These are phyloP conservation scores for Lentinula guzmanii DNA, from an alignment of 768 basidiomycete species.

Conservation along the genomic window DNA sequence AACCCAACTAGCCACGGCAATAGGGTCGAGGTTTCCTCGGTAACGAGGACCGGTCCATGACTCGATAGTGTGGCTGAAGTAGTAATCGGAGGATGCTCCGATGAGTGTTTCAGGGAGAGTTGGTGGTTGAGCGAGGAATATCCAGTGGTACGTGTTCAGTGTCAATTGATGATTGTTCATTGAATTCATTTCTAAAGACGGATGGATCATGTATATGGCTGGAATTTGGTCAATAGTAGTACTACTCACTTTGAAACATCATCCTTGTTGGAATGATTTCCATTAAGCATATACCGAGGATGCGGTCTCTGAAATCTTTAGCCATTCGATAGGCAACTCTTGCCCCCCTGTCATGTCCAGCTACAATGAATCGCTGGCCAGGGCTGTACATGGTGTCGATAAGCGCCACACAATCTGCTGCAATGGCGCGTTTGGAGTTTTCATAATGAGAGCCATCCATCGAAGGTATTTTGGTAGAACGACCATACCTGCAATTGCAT, in stretches of 20 bases:
- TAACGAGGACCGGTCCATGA: conserved; percentile 2
- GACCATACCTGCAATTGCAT: not conserved
- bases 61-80: conserved; percentile 2
- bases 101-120: conserved; percentile 7
- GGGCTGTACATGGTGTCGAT: conserved; percentile 1
- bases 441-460: conserved; percentile 5
- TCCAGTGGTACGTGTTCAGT: conserved; percentile 4
- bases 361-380: conserved; percentile 4
- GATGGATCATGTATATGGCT: not conserved
- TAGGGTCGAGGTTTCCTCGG: not conserved
- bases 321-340: conserved; percentile 8
- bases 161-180: not conserved
- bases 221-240: not conserved
- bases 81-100: conserved; percentile 7
- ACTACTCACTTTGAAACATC: conserved; percentile 5
- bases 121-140: conserved; percentile 6
- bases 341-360: conserved; percentile 8
- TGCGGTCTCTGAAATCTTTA: conserved; percentile 1
- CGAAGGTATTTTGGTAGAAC: conserved; percentile 3
- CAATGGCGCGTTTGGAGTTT: conserved; percentile 7
- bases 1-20: conserved; percentile 6
- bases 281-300: conserved; percentile 3
- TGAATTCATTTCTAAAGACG: not conserved
- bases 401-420: conserved; percentile 4
- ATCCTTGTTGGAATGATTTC: conserved; percentile 5